Percentiles rank a stretch among this genome's conserved stretches.
Evolutionary conservation across 2,329 filamentous ascomycete species (phyloP).

Genomic region (Aspergillus costaricaensis): DNA sequence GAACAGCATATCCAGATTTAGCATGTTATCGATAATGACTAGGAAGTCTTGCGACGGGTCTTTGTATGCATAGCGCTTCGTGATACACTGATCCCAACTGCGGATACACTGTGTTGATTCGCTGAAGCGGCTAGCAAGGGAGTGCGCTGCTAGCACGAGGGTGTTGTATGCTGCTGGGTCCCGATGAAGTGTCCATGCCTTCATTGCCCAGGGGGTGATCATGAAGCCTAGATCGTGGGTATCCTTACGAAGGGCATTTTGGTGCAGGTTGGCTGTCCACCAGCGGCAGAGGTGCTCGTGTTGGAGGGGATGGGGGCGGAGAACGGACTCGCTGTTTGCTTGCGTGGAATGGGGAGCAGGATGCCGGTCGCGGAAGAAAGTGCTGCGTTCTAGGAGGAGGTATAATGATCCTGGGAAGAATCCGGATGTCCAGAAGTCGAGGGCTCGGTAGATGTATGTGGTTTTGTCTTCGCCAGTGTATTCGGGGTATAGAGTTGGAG

Average conservation of each 20-base stretch:
- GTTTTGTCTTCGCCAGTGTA: slow-evolving; percentile 16
- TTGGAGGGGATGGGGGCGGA: slow-evolving; percentile 14
- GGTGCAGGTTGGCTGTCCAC: slow-evolving; percentile 46
- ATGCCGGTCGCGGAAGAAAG: slow-evolving; percentile 28
- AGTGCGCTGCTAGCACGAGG: slow-evolving; percentile 39
- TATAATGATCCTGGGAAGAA: slow-evolving; percentile 53
- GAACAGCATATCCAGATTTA: slow-evolving; percentile 46
- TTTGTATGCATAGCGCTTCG: slow-evolving; percentile 28
- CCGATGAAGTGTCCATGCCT: slow-evolving; percentile 50
- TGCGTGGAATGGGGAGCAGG: background rate
- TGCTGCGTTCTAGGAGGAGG: slow-evolving; percentile 39
- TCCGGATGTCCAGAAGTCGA: slow-evolving; percentile 52
- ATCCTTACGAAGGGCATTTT: slow-evolving; percentile 48
- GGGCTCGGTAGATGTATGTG: slow-evolving; percentile 43
- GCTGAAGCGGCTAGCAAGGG: slow-evolving; percentile 42
- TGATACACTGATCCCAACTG: slow-evolving; percentile 50
- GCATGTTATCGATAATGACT: slow-evolving; percentile 49
- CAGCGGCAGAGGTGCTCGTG: slow-evolving; percentile 37
- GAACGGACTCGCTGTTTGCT: too few species aligned
- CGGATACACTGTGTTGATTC: slow-evolving; percentile 37
- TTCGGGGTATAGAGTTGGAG: slow-evolving; percentile 19
- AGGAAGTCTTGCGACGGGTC: slow-evolving; percentile 43
- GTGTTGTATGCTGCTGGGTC: slow-evolving; percentile 37
- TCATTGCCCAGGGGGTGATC: slow-evolving; percentile 50
- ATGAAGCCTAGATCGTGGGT: slow-evolving; percentile 61